phyloP scores from a whole-genome alignment of 805 yeast species.

The Saturnispora zaruensis region DNA sequence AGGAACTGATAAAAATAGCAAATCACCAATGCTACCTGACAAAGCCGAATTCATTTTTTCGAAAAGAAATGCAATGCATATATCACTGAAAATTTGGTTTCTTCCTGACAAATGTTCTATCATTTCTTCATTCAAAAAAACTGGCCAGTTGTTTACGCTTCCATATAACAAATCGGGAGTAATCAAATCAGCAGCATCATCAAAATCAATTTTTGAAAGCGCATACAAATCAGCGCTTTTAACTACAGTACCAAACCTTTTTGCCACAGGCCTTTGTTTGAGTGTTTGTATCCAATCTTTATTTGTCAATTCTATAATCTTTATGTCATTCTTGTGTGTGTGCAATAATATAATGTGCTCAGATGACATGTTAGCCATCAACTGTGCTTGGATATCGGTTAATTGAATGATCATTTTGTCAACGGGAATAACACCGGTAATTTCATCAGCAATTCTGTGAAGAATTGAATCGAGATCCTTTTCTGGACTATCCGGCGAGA shows the following conservation, averaged over 20 bases:
- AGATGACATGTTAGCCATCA: constrained; percentile 42
- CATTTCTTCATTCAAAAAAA: constrained; percentile 66
- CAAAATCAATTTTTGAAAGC: constrained; percentile 40
- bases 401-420: constrained; percentile 60
- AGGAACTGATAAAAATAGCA: constrained; percentile 59
- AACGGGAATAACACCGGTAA: constrained; percentile 29
- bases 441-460: constrained; percentile 29
- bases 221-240: constrained; percentile 67
- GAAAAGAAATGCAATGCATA: constrained; percentile 52
- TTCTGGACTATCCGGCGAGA: not conserved
- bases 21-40: constrained; percentile 30
- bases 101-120: constrained; percentile 25
- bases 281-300: constrained; percentile 12
- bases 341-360: constrained; percentile 61
- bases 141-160: constrained; percentile 66
- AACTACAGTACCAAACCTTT: constrained; percentile 60
- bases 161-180: constrained; percentile 45
- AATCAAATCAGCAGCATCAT: constrained; percentile 14
- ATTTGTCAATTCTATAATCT: constrained; percentile 57
- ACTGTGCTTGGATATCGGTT: constrained; percentile 76
- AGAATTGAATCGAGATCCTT: constrained; percentile 46
- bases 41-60: constrained; percentile 42
- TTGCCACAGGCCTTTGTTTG: constrained; percentile 38
- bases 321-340: constrained; percentile 62
- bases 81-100: constrained; percentile 51